These are phyloP conservation scores for Petrea volubilis DNA, from an alignment of 257 asterid species.

Conservation along the genomic window DNA sequence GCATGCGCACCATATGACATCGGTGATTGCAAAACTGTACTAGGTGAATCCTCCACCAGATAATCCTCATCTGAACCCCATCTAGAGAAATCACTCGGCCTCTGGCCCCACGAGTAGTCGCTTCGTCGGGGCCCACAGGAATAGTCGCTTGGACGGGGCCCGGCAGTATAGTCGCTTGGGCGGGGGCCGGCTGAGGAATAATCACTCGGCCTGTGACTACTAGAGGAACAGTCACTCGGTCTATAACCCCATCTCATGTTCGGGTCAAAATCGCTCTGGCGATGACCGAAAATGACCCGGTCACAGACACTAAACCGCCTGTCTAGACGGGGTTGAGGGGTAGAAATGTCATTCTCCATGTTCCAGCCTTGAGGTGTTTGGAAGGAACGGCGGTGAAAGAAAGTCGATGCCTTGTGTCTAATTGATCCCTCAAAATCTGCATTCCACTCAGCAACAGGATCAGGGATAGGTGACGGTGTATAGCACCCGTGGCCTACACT, in stretches of 20 bases:
- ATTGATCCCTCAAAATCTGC: conserved; percentile 87
- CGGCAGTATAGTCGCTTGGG: conserved; percentile 52
- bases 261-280: conserved; percentile 64
- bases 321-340: conserved; percentile 67
- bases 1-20: conserved; percentile 37
- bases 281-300: conserved; percentile 66
- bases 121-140: conserved; percentile 57
- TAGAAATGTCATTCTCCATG: conserved; percentile 60
- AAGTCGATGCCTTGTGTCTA: conserved; percentile 58
- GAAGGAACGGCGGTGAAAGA: conserved; percentile 75
- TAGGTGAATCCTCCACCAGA: conserved; percentile 68
- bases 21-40: conserved; percentile 63
- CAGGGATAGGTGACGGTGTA: conserved; percentile 90
- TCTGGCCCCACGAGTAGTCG: conserved; percentile 65
- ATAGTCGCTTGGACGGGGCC: conserved; percentile 54
- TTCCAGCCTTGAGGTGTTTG: conserved; percentile 76
- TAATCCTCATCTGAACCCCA: conserved; percentile 86
- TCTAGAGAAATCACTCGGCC: conserved; percentile 88
- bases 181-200: conserved; percentile 30
- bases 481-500: conserved; percentile 55
- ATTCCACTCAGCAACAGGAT: conserved; percentile 79
- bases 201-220: conserved; percentile 47
- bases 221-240: conserved; percentile 63
- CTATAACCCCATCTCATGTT: conserved; percentile 50
- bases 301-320: conserved; percentile 85